phyloP scores from a whole-genome alignment of 202 grass and related monocot genomes.

The Carex sylvatica region DNA sequence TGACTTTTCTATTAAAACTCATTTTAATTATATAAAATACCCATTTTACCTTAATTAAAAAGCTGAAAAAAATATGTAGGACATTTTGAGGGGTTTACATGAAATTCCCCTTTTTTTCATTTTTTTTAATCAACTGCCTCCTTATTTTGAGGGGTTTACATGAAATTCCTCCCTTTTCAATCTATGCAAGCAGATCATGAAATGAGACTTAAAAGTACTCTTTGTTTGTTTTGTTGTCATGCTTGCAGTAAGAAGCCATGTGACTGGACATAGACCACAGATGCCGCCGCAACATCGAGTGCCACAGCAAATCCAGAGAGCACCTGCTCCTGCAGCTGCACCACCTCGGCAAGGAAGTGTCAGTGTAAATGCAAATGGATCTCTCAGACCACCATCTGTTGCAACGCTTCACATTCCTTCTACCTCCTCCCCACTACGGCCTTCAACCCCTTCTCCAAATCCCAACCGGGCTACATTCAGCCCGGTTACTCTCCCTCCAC shows the following conservation, averaged over 20 bases:
- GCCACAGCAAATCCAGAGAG: constrained; percentile 16
- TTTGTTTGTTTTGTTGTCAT: background rate
- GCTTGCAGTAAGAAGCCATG: background rate
- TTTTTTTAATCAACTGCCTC: background rate
- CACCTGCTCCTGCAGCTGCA: background rate
- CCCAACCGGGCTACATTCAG: background rate
- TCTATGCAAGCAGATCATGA: background rate
- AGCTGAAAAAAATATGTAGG: too few relatives aligned
- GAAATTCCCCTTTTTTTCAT: background rate
- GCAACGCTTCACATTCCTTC: background rate
- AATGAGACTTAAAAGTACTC: background rate
- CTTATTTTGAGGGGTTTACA: background rate
- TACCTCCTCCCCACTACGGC: background rate
- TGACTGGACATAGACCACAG: constrained; percentile 17
- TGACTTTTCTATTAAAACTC: too few relatives aligned
- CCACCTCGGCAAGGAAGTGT: background rate
- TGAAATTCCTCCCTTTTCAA: background rate
- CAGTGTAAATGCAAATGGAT: background rate
- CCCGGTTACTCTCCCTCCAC: background rate
- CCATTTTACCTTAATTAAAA: too few relatives aligned
- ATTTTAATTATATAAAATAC: too few relatives aligned
- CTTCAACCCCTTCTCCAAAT: background rate
- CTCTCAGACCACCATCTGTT: background rate
- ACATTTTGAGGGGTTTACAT: too few relatives aligned
- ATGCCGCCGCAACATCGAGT: background rate